A percentile compares a stretch with the other conserved stretches of the same genome.
phyloP scores from a whole-genome alignment of 495 filamentous ascomycete genomes.

The Hyaloscypha finlandica region DNA sequence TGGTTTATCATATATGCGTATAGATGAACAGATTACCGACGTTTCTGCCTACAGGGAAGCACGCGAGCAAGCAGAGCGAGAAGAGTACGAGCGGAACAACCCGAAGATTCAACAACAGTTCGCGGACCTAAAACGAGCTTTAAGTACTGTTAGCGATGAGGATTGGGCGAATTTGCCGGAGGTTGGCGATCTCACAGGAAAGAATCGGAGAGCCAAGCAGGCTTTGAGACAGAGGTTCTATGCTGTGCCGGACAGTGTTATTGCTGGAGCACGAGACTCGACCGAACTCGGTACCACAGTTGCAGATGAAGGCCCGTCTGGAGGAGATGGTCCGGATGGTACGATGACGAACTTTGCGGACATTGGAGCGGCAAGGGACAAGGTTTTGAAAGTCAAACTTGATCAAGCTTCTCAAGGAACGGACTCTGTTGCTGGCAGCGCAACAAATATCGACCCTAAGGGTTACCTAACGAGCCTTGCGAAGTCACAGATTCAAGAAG shows the following conservation, averaged over 20 bases:
- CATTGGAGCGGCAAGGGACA: slow-evolving; percentile 92
- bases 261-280: slow-evolving; percentile 79
- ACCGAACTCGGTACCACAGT: slow-evolving; percentile 84
- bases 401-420: slow-evolving; percentile 81
- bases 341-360: slow-evolving; percentile 98
- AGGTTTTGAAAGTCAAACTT: slow-evolving; percentile 85
- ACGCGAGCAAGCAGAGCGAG: slow-evolving; percentile 85
- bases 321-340: slow-evolving; percentile 64
- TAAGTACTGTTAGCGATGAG: slow-evolving; percentile 87
- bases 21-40: slow-evolving; percentile 89
- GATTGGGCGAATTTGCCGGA: slow-evolving; percentile 97
- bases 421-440: slow-evolving; percentile 73
- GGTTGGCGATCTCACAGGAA: slow-evolving; percentile 93
- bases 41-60: slow-evolving; percentile 82
- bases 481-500: slow-evolving; percentile 73
- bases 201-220: slow-evolving; percentile 82
- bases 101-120: slow-evolving; percentile 99
- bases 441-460: slow-evolving; percentile 92
- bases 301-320: slow-evolving; percentile 68
- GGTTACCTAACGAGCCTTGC: slow-evolving; percentile 92
- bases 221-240: slow-evolving; percentile 86
- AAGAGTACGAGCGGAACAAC: slow-evolving; percentile 95
- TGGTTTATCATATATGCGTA: slow-evolving; percentile 66
- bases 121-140: slow-evolving; percentile 87
- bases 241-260: slow-evolving; percentile 94